Conservation (phyloP, 2,329 filamentous ascomycete species). For the Venturiaceae sp. region DNA sequence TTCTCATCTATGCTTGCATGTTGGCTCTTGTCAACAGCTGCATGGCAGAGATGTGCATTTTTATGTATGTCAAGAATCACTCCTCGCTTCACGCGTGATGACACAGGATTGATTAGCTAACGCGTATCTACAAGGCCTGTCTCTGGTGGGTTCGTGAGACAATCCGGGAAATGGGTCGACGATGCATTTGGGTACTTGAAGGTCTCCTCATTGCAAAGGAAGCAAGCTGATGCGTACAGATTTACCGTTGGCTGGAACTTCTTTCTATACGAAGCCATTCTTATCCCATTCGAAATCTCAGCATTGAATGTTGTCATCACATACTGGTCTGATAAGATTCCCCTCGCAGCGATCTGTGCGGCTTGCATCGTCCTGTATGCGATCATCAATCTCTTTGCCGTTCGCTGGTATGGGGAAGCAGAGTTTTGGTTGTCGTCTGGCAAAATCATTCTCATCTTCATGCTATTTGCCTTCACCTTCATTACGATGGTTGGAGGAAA, state of each 20-base stretch:
- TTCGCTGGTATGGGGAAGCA: conserved; percentile 43
- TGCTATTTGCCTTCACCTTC: conserved; percentile 33
- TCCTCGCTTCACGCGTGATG: no score
- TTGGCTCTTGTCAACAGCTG: conserved; percentile 55
- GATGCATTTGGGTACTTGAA: conserved; percentile 39
- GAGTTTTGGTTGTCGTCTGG: conserved; percentile 39
- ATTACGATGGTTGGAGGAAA: conserved; percentile 33
- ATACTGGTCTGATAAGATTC: conserved; percentile 5
- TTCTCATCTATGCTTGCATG: conserved; percentile 44
- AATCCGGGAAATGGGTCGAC: conserved; percentile 56
- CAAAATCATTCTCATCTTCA: conserved; percentile 36
- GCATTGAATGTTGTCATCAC: conserved; percentile 30
- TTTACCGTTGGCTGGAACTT: conserved; percentile 39
- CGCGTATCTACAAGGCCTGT: conserved; percentile 40
- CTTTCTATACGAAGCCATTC: conserved; percentile 40
- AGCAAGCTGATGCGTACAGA: not conserved
- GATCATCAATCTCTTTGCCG: conserved; percentile 43
- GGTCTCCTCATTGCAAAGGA: conserved; percentile 39
- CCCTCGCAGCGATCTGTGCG: not conserved
- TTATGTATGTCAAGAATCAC: no score
- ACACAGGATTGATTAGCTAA: no score
- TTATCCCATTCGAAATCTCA: conserved; percentile 44
- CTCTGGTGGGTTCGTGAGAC: conserved; percentile 52
- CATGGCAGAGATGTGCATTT: conserved; percentile 54
- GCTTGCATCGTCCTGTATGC: conserved; percentile 48